These are phyloP conservation scores for Pinus tabuliformis DNA, from an alignment of 75 land plant genomes.

Conservation along the genomic window DNA sequence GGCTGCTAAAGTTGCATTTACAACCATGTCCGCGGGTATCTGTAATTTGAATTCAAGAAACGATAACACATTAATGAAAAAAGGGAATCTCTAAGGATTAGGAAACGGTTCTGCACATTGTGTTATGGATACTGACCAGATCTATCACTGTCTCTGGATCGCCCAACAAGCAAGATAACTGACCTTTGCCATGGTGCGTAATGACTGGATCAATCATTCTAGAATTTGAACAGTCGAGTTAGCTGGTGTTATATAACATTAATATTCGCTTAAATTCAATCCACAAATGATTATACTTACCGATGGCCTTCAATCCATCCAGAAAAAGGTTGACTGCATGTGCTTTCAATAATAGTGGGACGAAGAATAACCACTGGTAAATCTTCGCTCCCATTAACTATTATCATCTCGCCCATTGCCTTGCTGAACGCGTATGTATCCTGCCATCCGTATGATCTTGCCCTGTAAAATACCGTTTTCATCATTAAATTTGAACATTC, in stretches of 20 bases:
- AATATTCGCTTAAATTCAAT: background rate
- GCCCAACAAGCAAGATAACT: constrained; percentile 67
- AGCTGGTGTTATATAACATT: no score
- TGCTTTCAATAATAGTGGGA: constrained; percentile 95
- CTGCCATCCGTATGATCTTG: constrained; percentile 4
- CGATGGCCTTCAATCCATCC: constrained; percentile 99
- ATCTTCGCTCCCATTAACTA: constrained; percentile 52
- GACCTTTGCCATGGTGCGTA: constrained; percentile 80
- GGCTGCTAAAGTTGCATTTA: no score
- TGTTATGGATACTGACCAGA: no score
- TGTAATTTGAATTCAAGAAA: no score
- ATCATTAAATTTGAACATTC: no score
- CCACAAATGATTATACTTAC: constrained; percentile 28
- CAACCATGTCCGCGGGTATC: no score
- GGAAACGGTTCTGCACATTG: no score
- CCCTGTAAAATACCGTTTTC: no score
- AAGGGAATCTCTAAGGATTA: no score
- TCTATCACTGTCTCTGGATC: constrained; percentile 52
- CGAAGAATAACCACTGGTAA: constrained; percentile 77
- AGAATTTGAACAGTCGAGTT: background rate
- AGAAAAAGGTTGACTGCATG: constrained; percentile 76
- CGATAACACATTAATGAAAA: no score
- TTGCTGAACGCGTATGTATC: no score
- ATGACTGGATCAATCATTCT: constrained; percentile 96
- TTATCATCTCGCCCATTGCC: constrained; percentile 94